Conservation (phyloP, 176 grass and related monocot species). For the Musa troglodytarum region DNA sequence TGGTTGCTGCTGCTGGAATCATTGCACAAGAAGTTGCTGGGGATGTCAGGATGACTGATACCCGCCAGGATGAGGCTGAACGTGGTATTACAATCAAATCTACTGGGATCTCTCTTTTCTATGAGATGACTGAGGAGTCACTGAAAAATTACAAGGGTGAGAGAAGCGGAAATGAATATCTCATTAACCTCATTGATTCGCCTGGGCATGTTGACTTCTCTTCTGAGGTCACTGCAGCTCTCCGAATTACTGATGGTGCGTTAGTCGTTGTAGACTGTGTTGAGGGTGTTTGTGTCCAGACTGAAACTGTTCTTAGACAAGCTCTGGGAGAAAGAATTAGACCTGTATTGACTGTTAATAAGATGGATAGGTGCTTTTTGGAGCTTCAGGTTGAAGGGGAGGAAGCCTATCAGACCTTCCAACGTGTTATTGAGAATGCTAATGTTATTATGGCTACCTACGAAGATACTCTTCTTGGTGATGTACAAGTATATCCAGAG, state of each 20-base stretch:
- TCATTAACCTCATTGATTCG: constrained; percentile 11
- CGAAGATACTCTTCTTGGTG: not conserved
- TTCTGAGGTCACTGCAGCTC: constrained; percentile 13
- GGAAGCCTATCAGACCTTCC: constrained; percentile 18
- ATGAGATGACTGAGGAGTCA: constrained; percentile 1
- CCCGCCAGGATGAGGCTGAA: constrained; percentile 9
- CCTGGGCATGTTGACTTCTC: constrained; percentile 15
- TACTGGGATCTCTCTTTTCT: constrained; percentile 13
- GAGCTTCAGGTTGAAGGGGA: constrained; percentile 20
- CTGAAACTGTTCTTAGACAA: constrained; percentile 8
- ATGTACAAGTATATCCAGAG: constrained; percentile 14
- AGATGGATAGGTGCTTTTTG: constrained; percentile 18
- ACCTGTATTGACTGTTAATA: not conserved
- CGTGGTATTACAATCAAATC: constrained; percentile 14
- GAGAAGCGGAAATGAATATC: constrained; percentile 10
- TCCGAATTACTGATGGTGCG: constrained; percentile 9
- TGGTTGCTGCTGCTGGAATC: constrained; percentile 12
- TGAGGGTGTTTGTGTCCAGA: constrained; percentile 7
- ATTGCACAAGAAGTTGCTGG: constrained; percentile 12
- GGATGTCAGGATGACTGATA: constrained; percentile 14
- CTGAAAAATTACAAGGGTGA: not conserved
- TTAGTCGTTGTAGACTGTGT: constrained; percentile 8
- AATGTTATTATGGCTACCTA: constrained; percentile 19
- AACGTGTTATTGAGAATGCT: constrained; percentile 12
- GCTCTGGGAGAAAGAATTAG: constrained; percentile 8